Percentiles rank a stretch among this genome's conserved stretches.
These are phyloP conservation scores for Tagetes patula DNA, from an alignment of 129 eudicot genomes.

Conservation along the genomic window DNA sequence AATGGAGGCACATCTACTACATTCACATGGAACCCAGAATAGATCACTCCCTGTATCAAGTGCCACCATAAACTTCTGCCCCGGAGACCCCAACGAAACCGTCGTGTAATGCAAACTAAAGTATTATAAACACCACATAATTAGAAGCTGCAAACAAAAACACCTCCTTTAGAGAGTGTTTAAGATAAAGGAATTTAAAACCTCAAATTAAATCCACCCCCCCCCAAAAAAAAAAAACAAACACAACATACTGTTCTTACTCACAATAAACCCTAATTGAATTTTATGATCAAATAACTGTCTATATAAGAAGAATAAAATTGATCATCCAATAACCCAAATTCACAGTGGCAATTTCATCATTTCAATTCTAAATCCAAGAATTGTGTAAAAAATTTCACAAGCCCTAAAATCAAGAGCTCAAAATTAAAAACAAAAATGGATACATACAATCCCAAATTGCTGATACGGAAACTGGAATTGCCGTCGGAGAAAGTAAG, in stretches of 20 bases:
- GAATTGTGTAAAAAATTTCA: not conserved
- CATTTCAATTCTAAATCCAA: not conserved
- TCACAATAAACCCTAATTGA: conserved; percentile 17
- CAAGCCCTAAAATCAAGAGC: conserved; percentile 36
- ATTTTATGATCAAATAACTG: not conserved
- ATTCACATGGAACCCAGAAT: conserved; percentile 94
- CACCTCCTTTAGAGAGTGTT: conserved; percentile 1
- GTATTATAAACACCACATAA: conserved; percentile 22
- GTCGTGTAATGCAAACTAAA: conserved; percentile 90
- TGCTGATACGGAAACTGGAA: conserved; percentile 74
- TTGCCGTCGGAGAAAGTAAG: conserved; percentile 86
- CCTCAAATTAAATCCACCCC: not conserved
- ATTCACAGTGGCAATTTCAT: not conserved
- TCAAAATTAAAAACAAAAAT: conserved; percentile 5
- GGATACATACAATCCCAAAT: conserved; percentile 69
- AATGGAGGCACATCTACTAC: conserved; percentile 63
- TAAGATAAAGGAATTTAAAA: not conserved
- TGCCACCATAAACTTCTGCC: conserved; percentile 87
- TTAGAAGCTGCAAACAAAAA: conserved; percentile 1
- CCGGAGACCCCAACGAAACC: conserved; percentile 86
- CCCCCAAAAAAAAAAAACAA: no score
- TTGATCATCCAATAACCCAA: not conserved
- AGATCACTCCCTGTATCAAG: conserved; percentile 95
- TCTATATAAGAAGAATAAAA: not conserved
- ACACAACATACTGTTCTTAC: no score